Evolutionary conservation across 2,329 filamentous ascomycete species (phyloP).

Genomic region (Penicillium sclerotigenum): DNA sequence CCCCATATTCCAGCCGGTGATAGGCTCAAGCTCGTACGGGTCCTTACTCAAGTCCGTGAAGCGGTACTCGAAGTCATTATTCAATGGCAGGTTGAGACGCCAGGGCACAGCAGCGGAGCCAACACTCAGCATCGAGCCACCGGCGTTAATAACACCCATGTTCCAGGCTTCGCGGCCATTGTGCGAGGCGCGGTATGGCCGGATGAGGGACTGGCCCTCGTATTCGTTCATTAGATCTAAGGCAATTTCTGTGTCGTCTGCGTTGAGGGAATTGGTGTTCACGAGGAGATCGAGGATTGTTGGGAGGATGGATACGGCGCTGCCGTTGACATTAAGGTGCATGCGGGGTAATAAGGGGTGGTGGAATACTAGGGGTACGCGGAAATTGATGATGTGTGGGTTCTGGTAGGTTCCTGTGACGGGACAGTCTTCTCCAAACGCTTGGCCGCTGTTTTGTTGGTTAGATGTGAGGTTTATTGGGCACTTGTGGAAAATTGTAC

Average conservation of each 20-base stretch:
- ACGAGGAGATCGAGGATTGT: constrained; percentile 47
- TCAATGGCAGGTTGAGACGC: constrained; percentile 70
- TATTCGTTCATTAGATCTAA: constrained; percentile 44
- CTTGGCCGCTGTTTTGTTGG: constrained; percentile 14
- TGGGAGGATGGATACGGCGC: constrained; percentile 32
- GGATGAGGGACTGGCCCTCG: constrained; percentile 47
- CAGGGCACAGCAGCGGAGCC: constrained; percentile 69
- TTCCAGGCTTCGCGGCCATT: constrained; percentile 37
- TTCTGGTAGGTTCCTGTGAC: constrained; percentile 28
- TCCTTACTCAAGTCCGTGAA: constrained; percentile 36
- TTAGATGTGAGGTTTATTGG: background rate
- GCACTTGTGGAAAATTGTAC: background rate
- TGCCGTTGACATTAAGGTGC: constrained; percentile 27
- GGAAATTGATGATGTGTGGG: constrained; percentile 22
- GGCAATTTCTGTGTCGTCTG: constrained; percentile 32
- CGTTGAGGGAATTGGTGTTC: constrained; percentile 40
- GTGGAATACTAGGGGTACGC: constrained; percentile 23
- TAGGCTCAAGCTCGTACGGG: constrained; percentile 31
- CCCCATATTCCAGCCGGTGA: constrained; percentile 31
- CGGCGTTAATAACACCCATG: constrained; percentile 33
- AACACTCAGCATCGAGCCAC: constrained; percentile 56
- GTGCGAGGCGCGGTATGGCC: constrained; percentile 36
- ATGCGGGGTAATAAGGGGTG: constrained; percentile 28
- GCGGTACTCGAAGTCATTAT: constrained; percentile 60
- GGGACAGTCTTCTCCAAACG: constrained; percentile 18